Conservation (phyloP, 1,139 yeast species). For the Blastobotrys petasosporus region DNA sequence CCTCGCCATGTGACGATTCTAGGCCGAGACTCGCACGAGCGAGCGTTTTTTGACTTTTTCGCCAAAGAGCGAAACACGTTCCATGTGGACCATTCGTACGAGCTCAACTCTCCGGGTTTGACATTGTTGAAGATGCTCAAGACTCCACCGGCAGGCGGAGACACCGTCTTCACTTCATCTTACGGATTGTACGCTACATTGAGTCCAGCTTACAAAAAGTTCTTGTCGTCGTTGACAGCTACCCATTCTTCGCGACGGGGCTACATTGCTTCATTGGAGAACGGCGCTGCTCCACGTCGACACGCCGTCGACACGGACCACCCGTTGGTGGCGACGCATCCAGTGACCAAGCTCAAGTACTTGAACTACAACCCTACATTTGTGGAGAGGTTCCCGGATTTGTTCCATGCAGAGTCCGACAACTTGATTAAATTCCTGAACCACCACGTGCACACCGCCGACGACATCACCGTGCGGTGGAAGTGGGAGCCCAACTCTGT, state of each 20-base stretch:
- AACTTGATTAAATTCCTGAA: slow-evolving; percentile 46
- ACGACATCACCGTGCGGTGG: slow-evolving; percentile 53
- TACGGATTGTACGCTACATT: slow-evolving; percentile 53
- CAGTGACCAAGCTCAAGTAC: slow-evolving; percentile 49
- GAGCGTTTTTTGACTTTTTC: slow-evolving; percentile 16
- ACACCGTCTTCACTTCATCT: slow-evolving; percentile 52
- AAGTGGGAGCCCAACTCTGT: slow-evolving; percentile 54
- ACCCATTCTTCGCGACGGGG: slow-evolving; percentile 49
- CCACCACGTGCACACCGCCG: slow-evolving; percentile 42
- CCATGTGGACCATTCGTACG: slow-evolving; percentile 59
- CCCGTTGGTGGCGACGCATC: slow-evolving; percentile 54
- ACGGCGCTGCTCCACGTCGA: slow-evolving; percentile 47
- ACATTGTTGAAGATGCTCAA: slow-evolving; percentile 50
- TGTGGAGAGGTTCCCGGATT: slow-evolving; percentile 50
- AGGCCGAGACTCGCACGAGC: slow-evolving; percentile 6
- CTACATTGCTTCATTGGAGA: slow-evolving; percentile 39
- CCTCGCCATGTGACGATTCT: slow-evolving; percentile 43
- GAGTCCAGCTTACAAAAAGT: slow-evolving; percentile 47
- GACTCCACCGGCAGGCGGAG: slow-evolving; percentile 54
- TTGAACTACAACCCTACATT: slow-evolving; percentile 50
- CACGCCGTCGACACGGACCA: slow-evolving; percentile 46
- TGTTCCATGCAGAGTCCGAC: slow-evolving; percentile 52
- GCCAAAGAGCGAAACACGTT: slow-evolving; percentile 37
- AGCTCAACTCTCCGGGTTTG: slow-evolving; percentile 57
- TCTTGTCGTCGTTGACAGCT: slow-evolving; percentile 47